These are phyloP conservation scores for Diaporthe vaccinii DNA, from an alignment of 2,329 filamentous ascomycete species.

Conservation along the genomic window DNA sequence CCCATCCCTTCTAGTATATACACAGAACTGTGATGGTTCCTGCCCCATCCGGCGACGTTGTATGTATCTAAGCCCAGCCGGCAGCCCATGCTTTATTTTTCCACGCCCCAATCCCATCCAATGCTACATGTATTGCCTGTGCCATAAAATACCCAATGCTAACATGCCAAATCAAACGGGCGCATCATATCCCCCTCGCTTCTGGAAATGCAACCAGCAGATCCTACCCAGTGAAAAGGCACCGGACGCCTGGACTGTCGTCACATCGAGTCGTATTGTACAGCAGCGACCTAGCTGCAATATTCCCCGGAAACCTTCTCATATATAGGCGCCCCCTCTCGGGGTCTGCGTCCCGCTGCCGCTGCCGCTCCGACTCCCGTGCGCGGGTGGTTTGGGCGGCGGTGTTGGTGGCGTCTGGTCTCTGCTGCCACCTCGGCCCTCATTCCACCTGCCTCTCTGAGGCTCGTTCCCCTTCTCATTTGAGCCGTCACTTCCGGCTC, in stretches of 20 bases:
- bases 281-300: constrained; percentile 4
- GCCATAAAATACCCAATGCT: constrained; percentile 22
- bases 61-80: constrained; percentile 19
- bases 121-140: constrained; percentile 9
- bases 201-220: constrained; percentile 13
- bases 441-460: constrained; percentile 46
- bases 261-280: constrained; percentile 14
- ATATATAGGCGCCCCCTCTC: constrained; percentile 16
- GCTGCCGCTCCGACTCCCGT: constrained; percentile 21
- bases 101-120: not conserved
- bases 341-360: constrained; percentile 28
- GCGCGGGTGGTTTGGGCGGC: constrained; percentile 35
- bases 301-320: not conserved
- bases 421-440: constrained; percentile 43
- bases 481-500: constrained; percentile 43
- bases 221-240: not conserved
- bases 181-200: not conserved
- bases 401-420: constrained; percentile 33
- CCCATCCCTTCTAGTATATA: constrained; percentile 3
- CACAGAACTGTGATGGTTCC: constrained; percentile 14
- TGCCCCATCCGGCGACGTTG: constrained; percentile 2
- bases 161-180: constrained; percentile 2
- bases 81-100: constrained; percentile 5
- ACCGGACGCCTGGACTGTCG: constrained; percentile 18
- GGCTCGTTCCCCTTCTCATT: constrained; percentile 47